A percentile compares a stretch with the other conserved stretches of the same genome.
Evolutionary conservation across 257 asterid species (phyloP).

Genomic region (Ballota nigra): DNA sequence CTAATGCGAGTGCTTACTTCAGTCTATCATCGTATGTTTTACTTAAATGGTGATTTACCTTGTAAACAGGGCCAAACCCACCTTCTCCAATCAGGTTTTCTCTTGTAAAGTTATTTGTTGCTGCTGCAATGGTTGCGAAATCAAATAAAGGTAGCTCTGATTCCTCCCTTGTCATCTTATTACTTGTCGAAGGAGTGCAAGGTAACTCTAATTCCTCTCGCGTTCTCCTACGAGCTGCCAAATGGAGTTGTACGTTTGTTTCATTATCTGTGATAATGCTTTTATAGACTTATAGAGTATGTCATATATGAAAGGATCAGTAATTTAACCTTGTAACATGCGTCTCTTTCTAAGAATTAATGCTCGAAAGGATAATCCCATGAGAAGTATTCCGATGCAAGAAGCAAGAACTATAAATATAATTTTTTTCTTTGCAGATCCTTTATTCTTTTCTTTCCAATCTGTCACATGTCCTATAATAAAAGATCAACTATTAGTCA

Average conservation of each 20-base stretch:
- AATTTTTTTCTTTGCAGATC: no score
- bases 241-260: not conserved
- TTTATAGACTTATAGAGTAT: not conserved
- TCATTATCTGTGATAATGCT: not conserved
- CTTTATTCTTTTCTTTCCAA: no score
- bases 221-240: not conserved
- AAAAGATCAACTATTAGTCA: no score
- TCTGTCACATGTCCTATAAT: no score
- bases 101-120: no score
- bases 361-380: no score
- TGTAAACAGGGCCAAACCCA: conserved; percentile 47
- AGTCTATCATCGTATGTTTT: no score
- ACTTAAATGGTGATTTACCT: conserved; percentile 1
- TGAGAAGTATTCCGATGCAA: no score
- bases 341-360: not conserved
- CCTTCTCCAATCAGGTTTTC: conserved; percentile 41
- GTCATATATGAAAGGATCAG: not conserved
- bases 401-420: no score
- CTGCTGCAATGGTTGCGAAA: conserved; percentile 21
- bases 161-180: conserved; percentile 9
- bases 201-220: no score
- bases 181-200: no score
- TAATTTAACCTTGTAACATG: not conserved
- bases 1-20: not conserved
- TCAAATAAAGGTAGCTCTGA: conserved; percentile 35